These are phyloP conservation scores for Chrysoporthe deuterocubensis DNA, from an alignment of 2,329 filamentous ascomycete genomes.

Conservation along the genomic window DNA sequence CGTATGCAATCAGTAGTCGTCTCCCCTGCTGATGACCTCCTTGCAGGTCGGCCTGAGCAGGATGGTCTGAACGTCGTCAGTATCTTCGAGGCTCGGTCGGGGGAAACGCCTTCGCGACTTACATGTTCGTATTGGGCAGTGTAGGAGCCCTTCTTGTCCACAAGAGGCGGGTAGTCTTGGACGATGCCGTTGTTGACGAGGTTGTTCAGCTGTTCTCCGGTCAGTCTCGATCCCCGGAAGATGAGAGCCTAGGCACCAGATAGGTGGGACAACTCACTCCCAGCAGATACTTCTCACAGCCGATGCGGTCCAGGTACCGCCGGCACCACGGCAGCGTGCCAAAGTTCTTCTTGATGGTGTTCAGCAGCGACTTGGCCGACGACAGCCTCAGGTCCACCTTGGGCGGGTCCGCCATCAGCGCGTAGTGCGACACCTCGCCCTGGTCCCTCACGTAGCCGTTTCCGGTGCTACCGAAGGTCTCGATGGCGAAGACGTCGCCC, in stretches of 20 bases:
- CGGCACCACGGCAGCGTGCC: constrained; percentile 90
- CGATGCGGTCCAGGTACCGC: constrained; percentile 88
- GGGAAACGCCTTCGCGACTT: constrained; percentile 44
- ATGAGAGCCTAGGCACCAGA: neutral
- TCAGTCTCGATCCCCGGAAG: constrained; percentile 33
- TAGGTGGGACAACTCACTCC: constrained; percentile 61
- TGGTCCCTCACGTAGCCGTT: constrained; percentile 87
- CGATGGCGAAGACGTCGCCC: constrained; percentile 92
- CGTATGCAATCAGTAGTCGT: constrained; percentile 68
- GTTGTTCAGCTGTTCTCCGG: constrained; percentile 70
- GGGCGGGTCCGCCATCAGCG: constrained; percentile 71
- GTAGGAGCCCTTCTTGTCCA: constrained; percentile 92
- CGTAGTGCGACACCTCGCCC: constrained; percentile 90
- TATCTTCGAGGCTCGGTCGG: neutral
- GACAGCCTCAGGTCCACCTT: constrained; percentile 77
- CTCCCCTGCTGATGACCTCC: constrained; percentile 84
- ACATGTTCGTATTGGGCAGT: constrained; percentile 95
- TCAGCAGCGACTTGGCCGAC: constrained; percentile 84
- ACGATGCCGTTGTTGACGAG: constrained; percentile 83
- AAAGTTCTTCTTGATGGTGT: constrained; percentile 94
- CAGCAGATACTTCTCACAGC: constrained; percentile 91
- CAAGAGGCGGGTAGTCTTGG: constrained; percentile 86
- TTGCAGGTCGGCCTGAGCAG: constrained; percentile 79
- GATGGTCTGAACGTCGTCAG: constrained; percentile 61
- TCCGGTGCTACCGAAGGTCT: constrained; percentile 93